Evolutionary conservation across 176 grass and related monocot genomes (phyloP).

Genomic region (Aechmea fasciata): DNA sequence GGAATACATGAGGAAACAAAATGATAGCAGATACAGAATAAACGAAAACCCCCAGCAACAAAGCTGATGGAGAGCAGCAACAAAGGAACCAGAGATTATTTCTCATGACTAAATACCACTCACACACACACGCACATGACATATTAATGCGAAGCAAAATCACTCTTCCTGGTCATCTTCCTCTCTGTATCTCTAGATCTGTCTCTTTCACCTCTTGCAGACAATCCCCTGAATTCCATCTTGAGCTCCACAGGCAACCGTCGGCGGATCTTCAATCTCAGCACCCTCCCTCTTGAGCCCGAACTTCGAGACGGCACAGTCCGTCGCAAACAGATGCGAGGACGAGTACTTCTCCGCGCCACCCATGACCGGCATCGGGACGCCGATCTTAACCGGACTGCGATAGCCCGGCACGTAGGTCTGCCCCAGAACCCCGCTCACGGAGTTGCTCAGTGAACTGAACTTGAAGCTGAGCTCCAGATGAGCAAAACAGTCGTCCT

Average conservation of each 20-base stretch:
- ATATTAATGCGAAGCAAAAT: neutral
- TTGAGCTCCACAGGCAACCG: conserved; percentile 20
- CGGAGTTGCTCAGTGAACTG: conserved; percentile 7
- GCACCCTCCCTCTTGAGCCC: conserved; percentile 11
- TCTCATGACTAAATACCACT: too few relatives aligned
- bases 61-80: too few relatives aligned
- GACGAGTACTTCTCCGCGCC: conserved; percentile 24
- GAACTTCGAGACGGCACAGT: conserved; percentile 27
- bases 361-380: conserved; percentile 28
- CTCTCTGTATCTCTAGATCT: neutral
- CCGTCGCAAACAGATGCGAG: conserved; percentile 30
- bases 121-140: neutral
- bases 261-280: conserved; percentile 13
- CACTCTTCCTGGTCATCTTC: neutral
- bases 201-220: conserved; percentile 17
- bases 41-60: too few relatives aligned
- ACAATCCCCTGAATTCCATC: conserved; percentile 19
- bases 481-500: neutral
- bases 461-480: conserved; percentile 1
- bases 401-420: conserved; percentile 24
- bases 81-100: too few relatives aligned
- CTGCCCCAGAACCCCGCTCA: conserved; percentile 32
- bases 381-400: conserved; percentile 28
- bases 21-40: too few relatives aligned
- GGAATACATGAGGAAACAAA: too few relatives aligned